phyloP scores from a whole-genome alignment of 495 filamentous ascomycete genomes.

The Podospora pseudopauciseta region DNA sequence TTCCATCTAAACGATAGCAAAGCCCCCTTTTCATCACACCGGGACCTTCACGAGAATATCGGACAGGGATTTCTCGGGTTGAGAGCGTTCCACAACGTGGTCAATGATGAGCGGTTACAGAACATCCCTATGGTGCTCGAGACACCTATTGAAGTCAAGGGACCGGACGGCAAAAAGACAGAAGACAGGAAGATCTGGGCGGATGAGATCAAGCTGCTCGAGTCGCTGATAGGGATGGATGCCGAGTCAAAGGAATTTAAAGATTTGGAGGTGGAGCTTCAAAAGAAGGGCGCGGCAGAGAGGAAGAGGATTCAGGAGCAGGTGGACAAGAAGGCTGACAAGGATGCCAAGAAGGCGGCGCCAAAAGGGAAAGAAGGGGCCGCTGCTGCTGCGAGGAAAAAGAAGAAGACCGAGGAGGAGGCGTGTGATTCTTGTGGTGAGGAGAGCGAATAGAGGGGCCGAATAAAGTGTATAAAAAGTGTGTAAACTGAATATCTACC shows the following conservation, averaged over 20 bases:
- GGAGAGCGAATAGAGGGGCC: slow-evolving; percentile 25
- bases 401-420: slow-evolving; percentile 37
- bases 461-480: background rate
- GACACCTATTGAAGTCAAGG: slow-evolving; percentile 77
- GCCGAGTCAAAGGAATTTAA: slow-evolving; percentile 65
- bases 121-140: slow-evolving; percentile 88
- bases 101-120: slow-evolving; percentile 76
- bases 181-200: slow-evolving; percentile 79
- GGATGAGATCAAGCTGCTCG: slow-evolving; percentile 82
- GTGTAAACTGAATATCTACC: background rate
- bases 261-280: slow-evolving; percentile 54
- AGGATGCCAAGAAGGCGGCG: slow-evolving; percentile 52
- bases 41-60: slow-evolving; percentile 92
- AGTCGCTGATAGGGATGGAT: slow-evolving; percentile 81
- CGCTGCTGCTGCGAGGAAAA: slow-evolving; percentile 30
- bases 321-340: slow-evolving; percentile 56
- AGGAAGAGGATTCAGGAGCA: slow-evolving; percentile 71
- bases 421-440: slow-evolving; percentile 20
- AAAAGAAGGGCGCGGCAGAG: slow-evolving; percentile 61
- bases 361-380: slow-evolving; percentile 24
- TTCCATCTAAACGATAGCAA: slow-evolving; percentile 94
- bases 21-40: slow-evolving; percentile 69
- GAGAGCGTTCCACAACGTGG: slow-evolving; percentile 81
- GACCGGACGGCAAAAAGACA: slow-evolving; percentile 51
- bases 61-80: slow-evolving; percentile 89